Base-by-base conservation (phyloP, 441 rosid species). In the Macaranga tanarius region DNA sequence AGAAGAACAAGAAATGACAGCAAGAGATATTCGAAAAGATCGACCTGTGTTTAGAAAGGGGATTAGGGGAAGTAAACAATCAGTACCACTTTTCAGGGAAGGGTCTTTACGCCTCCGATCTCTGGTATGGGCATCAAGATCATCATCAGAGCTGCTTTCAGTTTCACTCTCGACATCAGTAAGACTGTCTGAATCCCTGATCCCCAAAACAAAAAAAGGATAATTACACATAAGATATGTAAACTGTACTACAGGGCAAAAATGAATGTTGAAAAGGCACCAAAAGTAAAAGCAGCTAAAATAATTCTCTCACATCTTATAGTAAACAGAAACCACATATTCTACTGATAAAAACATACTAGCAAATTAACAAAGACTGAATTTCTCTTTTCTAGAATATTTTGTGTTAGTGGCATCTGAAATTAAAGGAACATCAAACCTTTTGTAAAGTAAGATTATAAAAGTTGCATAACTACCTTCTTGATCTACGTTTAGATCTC, bases 401-500 rank as follows among this genome's bases (percentile, higher is more conserved):
- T 47, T 5, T n/a, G n/a, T n/a, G n/a, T 59, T 31, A n/a, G 31
- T 17, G 38, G 5, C 25, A 51, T 38, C 5, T 7, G 7, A 26
- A 28, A 40, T 23, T 15, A 4, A 54, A 40, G n/a, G n/a, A 64
- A 25, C 12, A 17, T 15, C 38, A 0, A 0, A 52, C 23, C 22
- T 17, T 17, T 12, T 10, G 28, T 22, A 7, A 31, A 19, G 22
- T 11, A 26, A 69, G 5, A 12, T 31, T 6, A 9, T 3, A 59
- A 23, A 75, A 45, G 25, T 42, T 9, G 17, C 31, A 4, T 7
- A 58, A 34, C 40, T 81, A 95, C 99, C 99, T 92, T 85, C 74
- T 89, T 75, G 91, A 85, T 83, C 82, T 91, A 64, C 82, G 97
- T 73, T 84, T 95, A n/a, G 88, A 83, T 80, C 82, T 86, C 83